Conservation (phyloP, 1,284 basidiomycete species). For the Sphagnurus paluster region DNA sequence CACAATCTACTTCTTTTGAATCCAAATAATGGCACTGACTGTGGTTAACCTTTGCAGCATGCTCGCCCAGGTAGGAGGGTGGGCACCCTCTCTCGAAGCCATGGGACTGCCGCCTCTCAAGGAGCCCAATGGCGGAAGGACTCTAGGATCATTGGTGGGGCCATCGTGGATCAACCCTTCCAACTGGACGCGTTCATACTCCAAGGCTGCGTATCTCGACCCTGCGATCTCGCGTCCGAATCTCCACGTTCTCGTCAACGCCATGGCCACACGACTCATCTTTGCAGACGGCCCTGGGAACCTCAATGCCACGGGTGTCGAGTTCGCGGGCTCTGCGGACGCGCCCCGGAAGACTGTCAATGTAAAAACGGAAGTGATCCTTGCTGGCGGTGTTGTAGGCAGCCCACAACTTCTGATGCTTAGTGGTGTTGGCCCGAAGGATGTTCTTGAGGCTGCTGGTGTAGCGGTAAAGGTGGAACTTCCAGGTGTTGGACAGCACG, state of each 20-base stretch:
- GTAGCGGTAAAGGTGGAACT: constrained; percentile 48
- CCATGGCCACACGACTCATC: constrained; percentile 33
- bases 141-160: constrained; percentile 32
- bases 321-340: constrained; percentile 15
- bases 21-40: neutral
- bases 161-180: constrained; percentile 34
- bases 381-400: constrained; percentile 61
- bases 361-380: constrained; percentile 56
- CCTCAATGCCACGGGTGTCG: constrained; percentile 22
- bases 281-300: constrained; percentile 28
- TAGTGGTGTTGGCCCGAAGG: constrained; percentile 65
- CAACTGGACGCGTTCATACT: constrained; percentile 40
- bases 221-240: constrained; percentile 37
- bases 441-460: constrained; percentile 48
- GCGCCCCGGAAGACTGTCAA: constrained; percentile 23
- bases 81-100: constrained; percentile 32
- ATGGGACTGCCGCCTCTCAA: constrained; percentile 27
- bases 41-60: constrained; percentile 16
- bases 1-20: neutral
- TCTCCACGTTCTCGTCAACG: constrained; percentile 33
- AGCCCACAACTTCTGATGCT: constrained; percentile 64
- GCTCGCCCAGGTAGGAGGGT: constrained; percentile 29
- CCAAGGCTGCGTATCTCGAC: constrained; percentile 59
- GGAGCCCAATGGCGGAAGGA: constrained; percentile 32
- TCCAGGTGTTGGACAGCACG: constrained; percentile 72